Base-by-base conservation (phyloP, 2,329 filamentous ascomycete genomes). In the Rasamsonia emersonii region DNA sequence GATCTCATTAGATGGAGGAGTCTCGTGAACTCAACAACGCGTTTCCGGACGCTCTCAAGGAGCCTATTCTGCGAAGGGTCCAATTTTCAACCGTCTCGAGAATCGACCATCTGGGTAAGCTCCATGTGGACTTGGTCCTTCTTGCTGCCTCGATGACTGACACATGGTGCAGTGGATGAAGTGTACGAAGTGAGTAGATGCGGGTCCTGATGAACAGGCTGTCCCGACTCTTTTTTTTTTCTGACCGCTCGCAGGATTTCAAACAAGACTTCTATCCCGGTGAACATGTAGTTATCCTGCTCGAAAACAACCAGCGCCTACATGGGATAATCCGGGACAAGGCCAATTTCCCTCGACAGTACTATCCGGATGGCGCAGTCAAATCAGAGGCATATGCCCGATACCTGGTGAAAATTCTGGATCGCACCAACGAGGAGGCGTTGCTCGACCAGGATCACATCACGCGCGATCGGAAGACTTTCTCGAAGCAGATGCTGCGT, bases 401-500 rank as follows among this genome's bases (percentile, higher is more conserved):
- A 33, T 94, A 94, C 53, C 77, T 86, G 38, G 84, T 93, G 39
- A 81, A 77, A 45, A 67, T 91, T 18, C 73, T 81, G 34, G 75
- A 79, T 38, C 69, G 72, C 21, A 71, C 72, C 1, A 74, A 75
- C 28, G 73, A 84, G 42, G 86, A 93, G 57, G 80, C 79, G 8
- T 67, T 85, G n/a, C 71, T 91, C 11, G 82, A 88, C 45, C 81
- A 86, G 57, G 69, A 82, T 30, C 81, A 93, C 51, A 79, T 96
- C 35, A 80, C 75, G 41, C 81, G 91, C 40, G 88, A 95, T 53
- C 78, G 86, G 32, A 93, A 89, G 48, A 74, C 85, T 28, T 98
- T 96, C 54, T 95, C 89, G 17, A 96, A 98, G 61, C 79, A 88
- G 29, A 88, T 95, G 56, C 68, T 98, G 24, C 79, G 89, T 19